Conservation (phyloP, 2,329 filamentous ascomycete genomes). For the Fusarium stilboides region DNA sequence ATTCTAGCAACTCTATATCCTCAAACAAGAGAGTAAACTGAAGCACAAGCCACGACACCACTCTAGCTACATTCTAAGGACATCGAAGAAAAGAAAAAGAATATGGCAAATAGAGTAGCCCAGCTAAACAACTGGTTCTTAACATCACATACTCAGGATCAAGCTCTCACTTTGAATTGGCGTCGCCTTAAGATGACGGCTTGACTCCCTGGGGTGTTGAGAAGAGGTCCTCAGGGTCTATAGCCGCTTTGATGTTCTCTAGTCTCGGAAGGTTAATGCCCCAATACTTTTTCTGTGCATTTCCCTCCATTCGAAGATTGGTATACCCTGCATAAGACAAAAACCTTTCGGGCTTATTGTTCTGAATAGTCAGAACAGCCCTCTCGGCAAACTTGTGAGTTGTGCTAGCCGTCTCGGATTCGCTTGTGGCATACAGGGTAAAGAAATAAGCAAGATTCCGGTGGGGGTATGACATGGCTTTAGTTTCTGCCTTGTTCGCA, state of each 20-base stretch:
- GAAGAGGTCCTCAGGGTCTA: background rate
- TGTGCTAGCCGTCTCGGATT: background rate
- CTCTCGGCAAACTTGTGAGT: background rate
- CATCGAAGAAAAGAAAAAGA: too few species aligned
- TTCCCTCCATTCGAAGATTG: background rate
- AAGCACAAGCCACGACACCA: too few species aligned
- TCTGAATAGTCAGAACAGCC: background rate
- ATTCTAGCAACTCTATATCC: too few species aligned
- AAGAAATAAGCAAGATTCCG: background rate
- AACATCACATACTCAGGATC: too few species aligned
- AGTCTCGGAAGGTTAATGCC: background rate
- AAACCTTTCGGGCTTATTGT: background rate
- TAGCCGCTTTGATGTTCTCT: background rate
- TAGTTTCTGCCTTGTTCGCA: background rate
- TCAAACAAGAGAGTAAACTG: too few species aligned
- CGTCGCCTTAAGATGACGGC: too few species aligned
- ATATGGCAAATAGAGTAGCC: too few species aligned
- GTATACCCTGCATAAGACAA: background rate
- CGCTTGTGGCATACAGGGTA: background rate
- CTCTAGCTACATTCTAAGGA: too few species aligned
- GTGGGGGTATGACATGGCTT: background rate
- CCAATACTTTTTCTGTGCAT: background rate
- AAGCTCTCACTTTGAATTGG: too few species aligned
- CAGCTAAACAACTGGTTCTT: too few species aligned
- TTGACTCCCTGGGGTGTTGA: background rate